Percentiles rank a stretch among this genome's conserved stretches.
Evolutionary conservation across 257 asterid genomes (phyloP).

Genomic region (Solanum chaucha): DNA sequence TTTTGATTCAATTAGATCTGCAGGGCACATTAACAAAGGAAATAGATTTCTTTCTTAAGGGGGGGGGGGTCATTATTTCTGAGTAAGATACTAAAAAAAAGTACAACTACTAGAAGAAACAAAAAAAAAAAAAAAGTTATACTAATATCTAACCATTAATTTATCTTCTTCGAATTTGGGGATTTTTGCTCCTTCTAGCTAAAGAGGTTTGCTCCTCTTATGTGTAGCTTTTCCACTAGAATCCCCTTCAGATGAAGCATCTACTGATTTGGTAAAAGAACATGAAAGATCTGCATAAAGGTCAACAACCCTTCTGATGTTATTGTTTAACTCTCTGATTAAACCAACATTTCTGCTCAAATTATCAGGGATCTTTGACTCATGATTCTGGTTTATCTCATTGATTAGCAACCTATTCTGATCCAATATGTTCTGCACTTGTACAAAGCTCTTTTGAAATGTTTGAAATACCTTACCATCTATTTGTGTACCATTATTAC

Average conservation of each 20-base stretch:
- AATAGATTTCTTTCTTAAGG: background rate
- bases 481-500: conserved; percentile 39
- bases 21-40: conserved; percentile 29
- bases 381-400: conserved; percentile 87
- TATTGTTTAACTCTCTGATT: conserved; percentile 73
- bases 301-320: conserved; percentile 76
- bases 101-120: conserved; percentile 8
- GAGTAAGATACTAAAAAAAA: conserved; percentile 7
- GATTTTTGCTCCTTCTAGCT: background rate
- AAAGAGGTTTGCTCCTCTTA: conserved; percentile 67
- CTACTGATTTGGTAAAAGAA: conserved; percentile 48
- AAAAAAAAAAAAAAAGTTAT: background rate
- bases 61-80: conserved; percentile 16
- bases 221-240: conserved; percentile 34
- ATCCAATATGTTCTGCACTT: conserved; percentile 71
- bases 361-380: conserved; percentile 74
- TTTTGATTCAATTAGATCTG: conserved; percentile 30
- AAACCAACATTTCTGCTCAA: conserved; percentile 76
- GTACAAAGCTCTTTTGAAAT: conserved; percentile 77
- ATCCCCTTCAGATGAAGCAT: conserved; percentile 73
- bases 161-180: background rate
- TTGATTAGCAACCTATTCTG: conserved; percentile 70
- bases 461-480: conserved; percentile 66
- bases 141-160: background rate
- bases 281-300: conserved; percentile 75